Conservation (phyloP, 1,139 yeast species). For the Scheffersomyces titani region DNA sequence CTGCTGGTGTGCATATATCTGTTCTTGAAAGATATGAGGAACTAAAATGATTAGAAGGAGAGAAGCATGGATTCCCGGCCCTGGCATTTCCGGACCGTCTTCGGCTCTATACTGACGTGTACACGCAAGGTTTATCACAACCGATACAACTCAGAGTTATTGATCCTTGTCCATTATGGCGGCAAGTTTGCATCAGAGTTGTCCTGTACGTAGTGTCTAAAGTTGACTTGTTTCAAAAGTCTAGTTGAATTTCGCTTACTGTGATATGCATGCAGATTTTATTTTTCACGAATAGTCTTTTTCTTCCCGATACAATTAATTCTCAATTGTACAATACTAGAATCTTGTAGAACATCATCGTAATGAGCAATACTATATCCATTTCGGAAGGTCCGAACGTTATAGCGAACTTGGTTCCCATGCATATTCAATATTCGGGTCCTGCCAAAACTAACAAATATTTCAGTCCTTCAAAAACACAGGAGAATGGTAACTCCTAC, state of each 20-base stretch:
- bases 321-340: too few relatives aligned
- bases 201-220: not conserved
- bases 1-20: not conserved
- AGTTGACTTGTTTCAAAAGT: not conserved
- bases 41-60: not conserved
- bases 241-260: not conserved
- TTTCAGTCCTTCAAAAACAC: constrained; percentile 37
- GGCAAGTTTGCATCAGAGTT: not conserved
- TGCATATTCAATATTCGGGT: constrained; percentile 41
- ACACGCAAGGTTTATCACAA: not conserved
- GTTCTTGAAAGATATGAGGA: not conserved
- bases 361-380: constrained; percentile 11
- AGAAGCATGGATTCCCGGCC: not conserved
- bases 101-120: not conserved
- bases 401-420: constrained; percentile 38
- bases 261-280: not conserved
- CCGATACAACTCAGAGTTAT: not conserved
- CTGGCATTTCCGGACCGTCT: not conserved
- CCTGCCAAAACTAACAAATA: constrained; percentile 37
- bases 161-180: not conserved
- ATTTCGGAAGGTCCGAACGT: constrained; percentile 11
- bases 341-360: not conserved
- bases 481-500: constrained; percentile 14
- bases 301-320: not conserved
- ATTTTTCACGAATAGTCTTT: not conserved